Percentiles rank a stretch among this genome's conserved stretches.
These are phyloP conservation scores for Gentiana straminea DNA, from an alignment of 257 asterid genomes.

Conservation along the genomic window DNA sequence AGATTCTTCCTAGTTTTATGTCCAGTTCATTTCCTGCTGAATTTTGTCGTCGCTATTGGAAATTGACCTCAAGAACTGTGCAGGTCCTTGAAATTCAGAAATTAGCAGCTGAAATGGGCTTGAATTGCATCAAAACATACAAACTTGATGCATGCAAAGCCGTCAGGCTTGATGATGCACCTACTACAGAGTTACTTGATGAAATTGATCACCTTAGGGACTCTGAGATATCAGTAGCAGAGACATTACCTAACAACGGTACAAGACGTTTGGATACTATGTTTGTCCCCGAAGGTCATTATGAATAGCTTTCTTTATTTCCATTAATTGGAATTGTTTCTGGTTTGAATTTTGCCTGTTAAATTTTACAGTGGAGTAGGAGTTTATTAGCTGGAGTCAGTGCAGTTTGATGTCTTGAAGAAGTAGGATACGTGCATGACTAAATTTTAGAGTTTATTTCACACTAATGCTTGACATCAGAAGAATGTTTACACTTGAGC, in stretches of 20 bases:
- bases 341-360: too few species aligned
- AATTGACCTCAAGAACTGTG: slow-evolving; percentile 4
- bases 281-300: slow-evolving; percentile 13
- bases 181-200: slow-evolving; percentile 20
- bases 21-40: not conserved
- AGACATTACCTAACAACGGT: slow-evolving; percentile 17
- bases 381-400: too few species aligned
- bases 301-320: slow-evolving; percentile 11
- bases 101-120: slow-evolving; percentile 76
- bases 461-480: too few species aligned
- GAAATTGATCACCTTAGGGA: slow-evolving; percentile 18
- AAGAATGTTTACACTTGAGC: too few species aligned
- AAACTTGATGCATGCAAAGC: slow-evolving; percentile 90
- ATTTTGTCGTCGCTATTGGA: not conserved
- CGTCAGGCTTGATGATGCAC: slow-evolving; percentile 34
- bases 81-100: slow-evolving; percentile 86
- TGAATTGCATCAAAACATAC: slow-evolving; percentile 62
- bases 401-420: too few species aligned
- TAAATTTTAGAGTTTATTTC: too few species aligned
- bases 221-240: slow-evolving; percentile 7
- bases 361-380: too few species aligned
- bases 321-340: not conserved
- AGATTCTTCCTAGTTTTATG: not conserved
- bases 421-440: too few species aligned
- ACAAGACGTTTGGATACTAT: slow-evolving; percentile 26